Conservation (phyloP, 2,329 filamentous ascomycete genomes). For the Taxawa tesnikishii region DNA sequence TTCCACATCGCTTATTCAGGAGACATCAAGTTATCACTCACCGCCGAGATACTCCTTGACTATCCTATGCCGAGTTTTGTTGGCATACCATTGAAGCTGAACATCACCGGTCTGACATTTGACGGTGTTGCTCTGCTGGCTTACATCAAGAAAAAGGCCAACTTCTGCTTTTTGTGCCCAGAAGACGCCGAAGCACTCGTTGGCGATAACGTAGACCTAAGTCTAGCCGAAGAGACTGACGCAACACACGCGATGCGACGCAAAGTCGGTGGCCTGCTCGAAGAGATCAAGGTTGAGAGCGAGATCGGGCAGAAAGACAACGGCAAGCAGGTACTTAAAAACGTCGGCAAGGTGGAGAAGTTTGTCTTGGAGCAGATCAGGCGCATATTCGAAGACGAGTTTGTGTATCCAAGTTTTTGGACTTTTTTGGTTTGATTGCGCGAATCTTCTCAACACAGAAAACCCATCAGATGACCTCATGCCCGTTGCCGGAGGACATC, state of each 20-base stretch:
- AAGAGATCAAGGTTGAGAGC: constrained; percentile 92
- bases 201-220: constrained; percentile 19
- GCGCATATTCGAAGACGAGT: constrained; percentile 95
- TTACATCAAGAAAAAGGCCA: constrained; percentile 75
- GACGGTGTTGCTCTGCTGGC: constrained; percentile 89
- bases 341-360: constrained; percentile 95
- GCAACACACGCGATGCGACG: constrained; percentile 15
- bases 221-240: constrained; percentile 8
- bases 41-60: constrained; percentile 88
- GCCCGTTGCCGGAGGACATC: no score
- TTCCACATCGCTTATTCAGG: constrained; percentile 84
- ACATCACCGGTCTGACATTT: constrained; percentile 89
- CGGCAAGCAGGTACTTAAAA: constrained; percentile 91
- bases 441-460: no score
- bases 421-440: constrained; percentile 81
- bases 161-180: constrained; percentile 88
- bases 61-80: constrained; percentile 99
- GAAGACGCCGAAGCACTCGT: constrained; percentile 69
- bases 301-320: constrained; percentile 90
- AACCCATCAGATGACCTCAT: no score
- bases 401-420: constrained; percentile 98
- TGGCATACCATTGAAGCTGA: constrained; percentile 84
- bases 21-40: constrained; percentile 76
- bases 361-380: constrained; percentile 95
- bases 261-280: constrained; percentile 62